phyloP scores from a whole-genome alignment of 805 yeast species.

The Cyberlindnera galapagoensis region DNA sequence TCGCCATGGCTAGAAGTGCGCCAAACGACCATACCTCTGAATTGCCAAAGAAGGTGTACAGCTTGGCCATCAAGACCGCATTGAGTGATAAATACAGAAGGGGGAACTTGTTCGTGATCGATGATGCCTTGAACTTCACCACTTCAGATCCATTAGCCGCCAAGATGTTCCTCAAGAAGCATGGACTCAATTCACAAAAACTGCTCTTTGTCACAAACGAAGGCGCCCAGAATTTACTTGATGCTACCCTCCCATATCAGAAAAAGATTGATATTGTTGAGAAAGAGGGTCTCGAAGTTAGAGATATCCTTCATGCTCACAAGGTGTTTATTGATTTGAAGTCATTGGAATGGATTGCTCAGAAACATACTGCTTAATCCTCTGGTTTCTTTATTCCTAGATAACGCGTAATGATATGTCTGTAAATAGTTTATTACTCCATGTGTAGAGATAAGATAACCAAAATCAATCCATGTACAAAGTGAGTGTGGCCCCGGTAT shows the following conservation, averaged over 20 bases:
- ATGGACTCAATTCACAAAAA: conserved; percentile 43
- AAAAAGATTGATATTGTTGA: conserved; percentile 56
- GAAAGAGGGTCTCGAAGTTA: conserved; percentile 74
- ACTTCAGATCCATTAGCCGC: conserved; percentile 39
- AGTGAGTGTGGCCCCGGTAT: too few species aligned
- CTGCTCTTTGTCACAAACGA: conserved; percentile 64
- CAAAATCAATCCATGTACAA: too few species aligned
- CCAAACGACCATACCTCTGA: conserved; percentile 84
- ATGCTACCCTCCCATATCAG: conserved; percentile 47
- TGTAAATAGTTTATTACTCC: too few species aligned
- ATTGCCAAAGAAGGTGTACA: conserved; percentile 67
- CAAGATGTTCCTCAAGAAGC: conserved; percentile 41
- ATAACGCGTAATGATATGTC: too few species aligned
- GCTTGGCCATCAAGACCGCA: conserved; percentile 73
- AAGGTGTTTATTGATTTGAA: conserved; percentile 64
- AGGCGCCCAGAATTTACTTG: conserved; percentile 50
- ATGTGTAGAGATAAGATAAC: too few species aligned
- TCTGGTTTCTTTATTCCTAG: not conserved
- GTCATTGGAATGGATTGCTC: conserved; percentile 60
- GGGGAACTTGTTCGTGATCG: conserved; percentile 69
- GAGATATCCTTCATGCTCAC: conserved; percentile 76
- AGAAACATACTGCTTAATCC: conserved; percentile 7
- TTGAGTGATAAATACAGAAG: conserved; percentile 71
- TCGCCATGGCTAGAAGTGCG: conserved; percentile 84
- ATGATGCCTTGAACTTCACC: conserved; percentile 31